Evolutionary conservation across 2,329 filamentous ascomycete species (phyloP), one percentile per base, ranked within the genome.

Genomic region (Hortaea werneckii): DNA sequence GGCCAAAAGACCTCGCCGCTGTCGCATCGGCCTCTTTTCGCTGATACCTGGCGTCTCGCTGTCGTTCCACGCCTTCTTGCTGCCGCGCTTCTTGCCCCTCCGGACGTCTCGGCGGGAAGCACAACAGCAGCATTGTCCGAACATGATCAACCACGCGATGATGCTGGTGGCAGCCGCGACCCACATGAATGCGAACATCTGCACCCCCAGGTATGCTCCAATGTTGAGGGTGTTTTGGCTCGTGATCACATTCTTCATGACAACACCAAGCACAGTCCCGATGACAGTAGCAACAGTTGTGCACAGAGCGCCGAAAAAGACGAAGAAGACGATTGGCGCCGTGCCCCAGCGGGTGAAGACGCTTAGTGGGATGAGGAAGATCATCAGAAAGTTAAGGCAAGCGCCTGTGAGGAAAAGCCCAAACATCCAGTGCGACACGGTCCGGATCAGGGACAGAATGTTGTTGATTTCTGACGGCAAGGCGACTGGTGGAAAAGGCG

Each of bases 131-230:
- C 82, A 85, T 64, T 90, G 75, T 29, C 82, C 79, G 28, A 83
- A 69, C 63, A 94, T 86, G 13, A 94, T 70, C 7, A 72, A 44
- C 62, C 85, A 89, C 0, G 83, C 82, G 13, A 89, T 58, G 5
- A 87, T 67, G 1, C 78, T 77, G 49, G 82, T 78, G 0, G 73
- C 78, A 0, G 80, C 76, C 0, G 83, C 85, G 28, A 87, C 76
- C 89, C 90, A 96, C 83, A 94, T 90, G 60, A 94, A 94, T 0
- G 70, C 83, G 58, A 94, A 78, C 85, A 95, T 89, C 54, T 79
- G 75, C 32, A 64, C 67, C 5, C 88, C 88, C 30, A 94, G 70
- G 3, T 75, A 67, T 3, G 82, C 85, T 7, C 68, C 63, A 55
- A 95, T 88, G 64, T 94, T 92, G 43, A 95, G 71, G 47, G 85